Percentiles rank a stretch among this genome's conserved stretches.
phyloP scores from a whole-genome alignment of 2,329 filamentous ascomycete species.

The Penicillium expansum region DNA sequence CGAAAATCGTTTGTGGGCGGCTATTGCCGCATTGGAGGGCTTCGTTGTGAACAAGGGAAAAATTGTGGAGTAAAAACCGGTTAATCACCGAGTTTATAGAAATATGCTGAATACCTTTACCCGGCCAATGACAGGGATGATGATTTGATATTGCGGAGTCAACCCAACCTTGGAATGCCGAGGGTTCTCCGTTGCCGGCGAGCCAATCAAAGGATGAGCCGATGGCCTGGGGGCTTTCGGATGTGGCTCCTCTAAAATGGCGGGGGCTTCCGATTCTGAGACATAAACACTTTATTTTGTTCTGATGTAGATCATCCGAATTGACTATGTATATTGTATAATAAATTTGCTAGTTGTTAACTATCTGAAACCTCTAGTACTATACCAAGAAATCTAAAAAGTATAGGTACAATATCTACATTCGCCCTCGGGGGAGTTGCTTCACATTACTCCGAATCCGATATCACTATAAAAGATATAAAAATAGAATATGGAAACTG shows the following conservation, averaged over 20 bases:
- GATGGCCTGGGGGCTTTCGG: conserved; percentile 13
- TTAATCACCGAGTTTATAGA: not conserved
- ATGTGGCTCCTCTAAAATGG: not conserved
- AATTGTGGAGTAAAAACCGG: conserved; percentile 47
- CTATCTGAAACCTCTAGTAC: not conserved
- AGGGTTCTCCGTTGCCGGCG: not conserved
- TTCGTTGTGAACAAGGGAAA: conserved; percentile 95
- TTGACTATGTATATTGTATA: not conserved
- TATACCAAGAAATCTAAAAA: not conserved
- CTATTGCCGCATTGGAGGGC: conserved; percentile 77
- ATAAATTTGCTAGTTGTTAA: not conserved
- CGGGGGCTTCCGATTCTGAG: not conserved
- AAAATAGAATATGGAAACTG: not conserved
- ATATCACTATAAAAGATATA: not conserved
- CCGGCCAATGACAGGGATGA: conserved; percentile 11
- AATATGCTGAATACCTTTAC: not conserved
- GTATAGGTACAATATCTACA: too few species aligned
- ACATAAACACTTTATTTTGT: not conserved
- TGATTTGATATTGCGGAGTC: conserved; percentile 12
- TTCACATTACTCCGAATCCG: not conserved
- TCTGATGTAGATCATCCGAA: not conserved
- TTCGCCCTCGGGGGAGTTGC: too few species aligned
- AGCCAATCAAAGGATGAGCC: conserved; percentile 13
- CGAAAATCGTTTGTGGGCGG: conserved; percentile 91
- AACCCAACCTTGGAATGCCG: not conserved